These are phyloP conservation scores for Globisporangium abappressorium DNA, from an alignment of 352 stramenopile species.

Conservation along the genomic window DNA sequence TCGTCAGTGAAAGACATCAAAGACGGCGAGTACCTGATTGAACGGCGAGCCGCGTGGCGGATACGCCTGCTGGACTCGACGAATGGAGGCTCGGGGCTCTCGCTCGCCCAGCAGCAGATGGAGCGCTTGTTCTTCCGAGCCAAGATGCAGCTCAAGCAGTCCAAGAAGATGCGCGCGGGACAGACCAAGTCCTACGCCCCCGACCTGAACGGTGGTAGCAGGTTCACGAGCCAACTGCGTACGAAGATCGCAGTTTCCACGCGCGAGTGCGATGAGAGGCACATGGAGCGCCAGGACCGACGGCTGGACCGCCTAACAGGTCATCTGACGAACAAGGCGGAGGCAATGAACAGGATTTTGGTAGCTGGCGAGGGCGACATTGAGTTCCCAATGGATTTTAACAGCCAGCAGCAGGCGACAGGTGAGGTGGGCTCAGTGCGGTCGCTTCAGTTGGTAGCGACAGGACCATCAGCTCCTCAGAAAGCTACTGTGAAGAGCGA, in stretches of 20 bases:
- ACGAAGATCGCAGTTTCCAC: slow-evolving; percentile 45
- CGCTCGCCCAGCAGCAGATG: slow-evolving; percentile 79
- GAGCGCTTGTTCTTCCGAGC: slow-evolving; percentile 65
- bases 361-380: slow-evolving; percentile 6
- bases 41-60: slow-evolving; percentile 64
- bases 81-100: slow-evolving; percentile 57
- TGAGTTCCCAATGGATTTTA: slow-evolving; percentile 13
- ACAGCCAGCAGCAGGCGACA: neutral
- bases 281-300: slow-evolving; percentile 39
- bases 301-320: slow-evolving; percentile 36
- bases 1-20: slow-evolving; percentile 34
- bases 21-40: slow-evolving; percentile 65
- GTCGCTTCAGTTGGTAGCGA: neutral
- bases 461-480: neutral
- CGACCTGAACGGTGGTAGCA: slow-evolving; percentile 40
- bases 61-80: slow-evolving; percentile 69
- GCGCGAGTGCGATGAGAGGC: slow-evolving; percentile 39
- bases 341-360: slow-evolving; percentile 33
- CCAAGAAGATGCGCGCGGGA: slow-evolving; percentile 61
- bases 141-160: slow-evolving; percentile 77
- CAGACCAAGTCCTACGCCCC: slow-evolving; percentile 44
- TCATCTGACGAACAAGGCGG: slow-evolving; percentile 44
- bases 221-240: slow-evolving; percentile 54
- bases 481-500: neutral
- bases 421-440: neutral